Conservation (phyloP, 169 alveolate genomes). For the Eimeria maxima region DNA sequence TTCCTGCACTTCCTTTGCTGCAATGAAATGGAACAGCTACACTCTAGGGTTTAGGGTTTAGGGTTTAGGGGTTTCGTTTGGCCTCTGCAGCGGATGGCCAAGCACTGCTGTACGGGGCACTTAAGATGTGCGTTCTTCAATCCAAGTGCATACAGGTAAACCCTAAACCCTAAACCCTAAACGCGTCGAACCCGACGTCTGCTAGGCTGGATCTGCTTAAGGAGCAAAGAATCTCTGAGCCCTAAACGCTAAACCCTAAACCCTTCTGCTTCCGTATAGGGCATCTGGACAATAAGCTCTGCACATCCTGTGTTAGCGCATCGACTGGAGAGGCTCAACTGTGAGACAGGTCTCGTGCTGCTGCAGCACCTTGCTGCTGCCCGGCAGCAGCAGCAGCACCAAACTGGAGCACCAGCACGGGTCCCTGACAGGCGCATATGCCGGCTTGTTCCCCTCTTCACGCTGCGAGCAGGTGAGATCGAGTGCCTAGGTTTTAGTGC, state of each 20-base stretch:
- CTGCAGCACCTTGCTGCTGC: constrained; percentile 27
- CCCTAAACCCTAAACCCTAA: constrained; percentile 51
- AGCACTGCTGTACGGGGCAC: too few species aligned
- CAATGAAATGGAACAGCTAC: too few species aligned
- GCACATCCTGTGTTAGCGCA: constrained; percentile 24
- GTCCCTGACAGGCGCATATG: background rate
- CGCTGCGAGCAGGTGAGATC: constrained; percentile 2
- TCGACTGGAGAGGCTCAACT: background rate
- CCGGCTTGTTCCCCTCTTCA: constrained; percentile 51
- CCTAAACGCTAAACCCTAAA: background rate
- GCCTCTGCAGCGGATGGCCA: too few species aligned
- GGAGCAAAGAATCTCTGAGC: background rate
- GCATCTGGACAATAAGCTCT: constrained; percentile 44
- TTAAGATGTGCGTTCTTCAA: too few species aligned
- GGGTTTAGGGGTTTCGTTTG: too few species aligned
- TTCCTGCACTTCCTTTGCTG: too few species aligned
- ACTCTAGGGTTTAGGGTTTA: too few species aligned
- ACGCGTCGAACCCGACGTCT: background rate
- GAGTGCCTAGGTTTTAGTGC: background rate
- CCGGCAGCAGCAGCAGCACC: background rate
- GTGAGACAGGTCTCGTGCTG: constrained; percentile 5
- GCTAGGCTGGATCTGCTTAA: background rate
- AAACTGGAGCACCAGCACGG: too few species aligned
- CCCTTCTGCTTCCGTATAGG: background rate
- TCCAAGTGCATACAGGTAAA: background rate